Evolutionary conservation across 2,329 filamentous ascomycete species (phyloP), one percentile per base, ranked within the genome.

Genomic region (Calonectria ilicicola): DNA sequence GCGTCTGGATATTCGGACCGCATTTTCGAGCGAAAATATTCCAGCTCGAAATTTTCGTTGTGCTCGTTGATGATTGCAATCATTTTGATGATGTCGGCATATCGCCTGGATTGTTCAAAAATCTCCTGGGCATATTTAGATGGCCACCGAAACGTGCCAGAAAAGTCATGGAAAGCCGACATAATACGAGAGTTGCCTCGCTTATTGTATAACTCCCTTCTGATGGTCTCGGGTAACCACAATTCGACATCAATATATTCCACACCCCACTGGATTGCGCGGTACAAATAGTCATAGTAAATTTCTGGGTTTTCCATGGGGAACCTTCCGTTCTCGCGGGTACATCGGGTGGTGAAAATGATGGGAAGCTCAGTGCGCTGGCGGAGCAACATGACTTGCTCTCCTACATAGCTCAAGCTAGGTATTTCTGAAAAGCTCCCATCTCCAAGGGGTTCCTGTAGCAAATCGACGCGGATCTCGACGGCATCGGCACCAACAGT

Each of bases 121-220:
- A 96, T 89, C 14, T 89, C 86, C 79, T 94, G 91, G 1, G 94
- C 94, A 76, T 93, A 89, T 8, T 89, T 84, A 0, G 94, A 94
- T 1, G 93, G 93, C 95, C 95, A 97, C 79, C 93, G 94, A 87
- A 96, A 96, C 1, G 88, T 92, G 2, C 94, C 94, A 0, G 94
- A 95, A 80, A 96, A 96, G 85, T 97, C 95, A 82, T 97, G 95
- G 80, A 96, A 97, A 15, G 95, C 95, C n/a, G 94, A 96, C 86
- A 97, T 95, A 83, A 98, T 95, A 76, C 93, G 93, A 79, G 93
- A 96, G 83, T 92, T 94, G 2, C 94, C 94, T 76, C 93, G 93
- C 67, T 90, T 88, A 76, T 93, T 90, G 66, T 91, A 93, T 12
- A 97, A 84, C 72, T 87, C 89, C 74, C 88, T 88, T 74, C 95